Evolutionary conservation across 2,329 filamentous ascomycete genomes (phyloP).

Genomic region (Penicillium frequentans): DNA sequence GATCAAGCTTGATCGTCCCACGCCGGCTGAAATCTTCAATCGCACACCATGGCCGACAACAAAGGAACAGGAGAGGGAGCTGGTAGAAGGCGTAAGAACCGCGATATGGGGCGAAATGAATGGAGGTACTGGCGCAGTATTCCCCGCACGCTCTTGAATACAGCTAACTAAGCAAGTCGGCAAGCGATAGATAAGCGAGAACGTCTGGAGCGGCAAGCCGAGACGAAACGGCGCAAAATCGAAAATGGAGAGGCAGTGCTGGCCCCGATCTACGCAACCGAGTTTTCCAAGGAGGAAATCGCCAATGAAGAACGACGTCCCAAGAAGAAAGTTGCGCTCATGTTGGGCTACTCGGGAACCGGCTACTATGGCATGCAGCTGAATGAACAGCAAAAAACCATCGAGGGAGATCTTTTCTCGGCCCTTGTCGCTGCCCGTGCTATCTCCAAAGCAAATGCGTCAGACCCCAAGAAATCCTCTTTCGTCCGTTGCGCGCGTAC

Average conservation of each 20-base stretch:
- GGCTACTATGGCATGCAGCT: conserved; percentile 99
- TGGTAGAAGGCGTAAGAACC: conserved; percentile 57
- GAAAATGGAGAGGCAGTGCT: conserved; percentile 46
- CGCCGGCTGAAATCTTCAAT: conserved; percentile 18
- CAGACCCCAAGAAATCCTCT: conserved; percentile 94
- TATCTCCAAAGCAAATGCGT: conserved; percentile 94
- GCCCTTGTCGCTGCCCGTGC: conserved; percentile 89
- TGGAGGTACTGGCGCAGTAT: conserved; percentile 55
- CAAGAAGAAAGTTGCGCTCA: conserved; percentile 93
- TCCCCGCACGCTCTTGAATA: conserved; percentile 12
- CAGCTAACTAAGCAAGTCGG: conserved; percentile 55
- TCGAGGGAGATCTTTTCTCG: conserved; percentile 91
- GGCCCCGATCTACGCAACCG: conserved; percentile 54
- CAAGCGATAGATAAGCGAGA: conserved; percentile 54
- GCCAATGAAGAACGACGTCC: conserved; percentile 81
- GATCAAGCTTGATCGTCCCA: conserved; percentile 5
- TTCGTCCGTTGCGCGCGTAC: conserved; percentile 92
- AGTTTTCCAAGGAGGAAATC: conserved; percentile 77
- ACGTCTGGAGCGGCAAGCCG: conserved; percentile 51
- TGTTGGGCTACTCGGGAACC: conserved; percentile 93
- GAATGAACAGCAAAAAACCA: conserved; percentile 74
- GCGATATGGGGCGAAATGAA: conserved; percentile 66
- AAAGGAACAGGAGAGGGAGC: conserved; percentile 31
- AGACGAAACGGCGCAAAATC: conserved; percentile 56
- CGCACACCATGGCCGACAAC: conserved; percentile 36